A percentile compares a stretch with the other conserved stretches of the same genome.
phyloP scores from a whole-genome alignment of 306 rosid species.

The Datisca glomerata region DNA sequence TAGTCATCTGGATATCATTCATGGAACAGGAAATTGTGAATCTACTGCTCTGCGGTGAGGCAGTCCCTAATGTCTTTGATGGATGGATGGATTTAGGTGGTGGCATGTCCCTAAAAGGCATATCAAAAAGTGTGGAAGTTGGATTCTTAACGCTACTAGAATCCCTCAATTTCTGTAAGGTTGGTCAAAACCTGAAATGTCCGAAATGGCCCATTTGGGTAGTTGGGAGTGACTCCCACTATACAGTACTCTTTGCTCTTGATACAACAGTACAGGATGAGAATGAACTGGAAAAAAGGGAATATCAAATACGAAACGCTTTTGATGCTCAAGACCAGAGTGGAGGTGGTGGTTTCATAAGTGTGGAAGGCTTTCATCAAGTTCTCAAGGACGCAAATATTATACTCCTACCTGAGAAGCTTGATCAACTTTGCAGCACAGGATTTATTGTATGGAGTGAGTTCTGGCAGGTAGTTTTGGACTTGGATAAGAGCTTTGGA shows the following conservation, averaged over 20 bases:
- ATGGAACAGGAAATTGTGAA: conserved; percentile 81
- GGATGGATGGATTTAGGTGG: conserved; percentile 94
- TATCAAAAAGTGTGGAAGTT: conserved; percentile 72
- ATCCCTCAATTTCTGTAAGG: conserved; percentile 85
- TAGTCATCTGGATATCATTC: too few relatives aligned
- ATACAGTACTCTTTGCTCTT: conserved; percentile 81
- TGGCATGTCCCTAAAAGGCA: conserved; percentile 84
- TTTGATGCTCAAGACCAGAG: conserved; percentile 93
- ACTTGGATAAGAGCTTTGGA: conserved; percentile 74
- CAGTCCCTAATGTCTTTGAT: conserved; percentile 86
- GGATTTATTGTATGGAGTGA: conserved; percentile 97
- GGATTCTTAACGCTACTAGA: conserved; percentile 85
- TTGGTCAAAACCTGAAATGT: conserved; percentile 69
- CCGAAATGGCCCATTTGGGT: conserved; percentile 99
- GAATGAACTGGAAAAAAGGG: conserved; percentile 93
- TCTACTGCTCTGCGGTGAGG: conserved; percentile 81
- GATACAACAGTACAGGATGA: conserved; percentile 72
- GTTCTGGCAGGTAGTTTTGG: conserved; percentile 93
- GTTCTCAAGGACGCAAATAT: conserved; percentile 60
- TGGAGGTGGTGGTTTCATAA: conserved; percentile 94
- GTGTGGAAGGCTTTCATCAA: conserved; percentile 83
- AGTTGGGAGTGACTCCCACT: conserved; percentile 91
- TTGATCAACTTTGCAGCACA: conserved; percentile 62
- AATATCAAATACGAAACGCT: conserved; percentile 77
- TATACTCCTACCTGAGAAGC: conserved; percentile 54